Conservation (phyloP, 2,329 filamentous ascomycete species). For the Pseudocercospora macadamiae region DNA sequence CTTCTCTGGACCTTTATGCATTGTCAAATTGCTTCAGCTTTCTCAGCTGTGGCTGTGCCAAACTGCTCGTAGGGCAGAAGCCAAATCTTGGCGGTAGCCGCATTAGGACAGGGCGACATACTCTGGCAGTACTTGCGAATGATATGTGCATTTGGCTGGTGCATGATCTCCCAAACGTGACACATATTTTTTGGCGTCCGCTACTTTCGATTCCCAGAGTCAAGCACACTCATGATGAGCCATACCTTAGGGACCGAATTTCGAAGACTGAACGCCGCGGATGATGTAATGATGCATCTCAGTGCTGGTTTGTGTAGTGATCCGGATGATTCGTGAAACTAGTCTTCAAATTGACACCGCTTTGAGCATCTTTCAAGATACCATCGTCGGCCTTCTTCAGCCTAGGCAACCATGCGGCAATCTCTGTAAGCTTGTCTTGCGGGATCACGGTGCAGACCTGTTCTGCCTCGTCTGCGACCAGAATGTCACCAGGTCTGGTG, state of each 20-base stretch:
- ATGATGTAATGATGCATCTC: background rate
- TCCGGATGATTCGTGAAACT: conserved; percentile 62
- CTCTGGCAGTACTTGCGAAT: background rate
- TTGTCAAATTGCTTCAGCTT: too few relatives aligned
- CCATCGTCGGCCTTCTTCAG: conserved; percentile 48
- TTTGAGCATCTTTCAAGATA: conserved; percentile 60
- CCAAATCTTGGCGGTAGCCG: background rate
- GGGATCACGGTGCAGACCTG: conserved; percentile 70
- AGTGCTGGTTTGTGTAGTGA: conserved; percentile 17
- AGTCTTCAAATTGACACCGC: conserved; percentile 65
- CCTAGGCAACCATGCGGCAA: conserved; percentile 63
- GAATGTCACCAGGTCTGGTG: conserved; percentile 61
- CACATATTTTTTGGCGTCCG: too few relatives aligned
- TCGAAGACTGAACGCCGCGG: too few relatives aligned
- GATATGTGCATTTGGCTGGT: too few relatives aligned
- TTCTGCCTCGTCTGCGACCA: conserved; percentile 71
- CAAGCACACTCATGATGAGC: background rate
- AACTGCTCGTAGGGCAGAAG: conserved; percentile 2
- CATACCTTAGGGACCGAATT: conserved; percentile 1
- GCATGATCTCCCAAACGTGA: too few relatives aligned
- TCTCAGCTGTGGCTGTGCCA: conserved; percentile 4
- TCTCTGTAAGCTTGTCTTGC: conserved; percentile 58
- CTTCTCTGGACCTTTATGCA: too few relatives aligned
- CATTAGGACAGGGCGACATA: background rate
- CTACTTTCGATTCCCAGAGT: too few relatives aligned